phyloP scores from a whole-genome alignment of 2,329 filamentous ascomycete species.

The Penicillium polonicum region DNA sequence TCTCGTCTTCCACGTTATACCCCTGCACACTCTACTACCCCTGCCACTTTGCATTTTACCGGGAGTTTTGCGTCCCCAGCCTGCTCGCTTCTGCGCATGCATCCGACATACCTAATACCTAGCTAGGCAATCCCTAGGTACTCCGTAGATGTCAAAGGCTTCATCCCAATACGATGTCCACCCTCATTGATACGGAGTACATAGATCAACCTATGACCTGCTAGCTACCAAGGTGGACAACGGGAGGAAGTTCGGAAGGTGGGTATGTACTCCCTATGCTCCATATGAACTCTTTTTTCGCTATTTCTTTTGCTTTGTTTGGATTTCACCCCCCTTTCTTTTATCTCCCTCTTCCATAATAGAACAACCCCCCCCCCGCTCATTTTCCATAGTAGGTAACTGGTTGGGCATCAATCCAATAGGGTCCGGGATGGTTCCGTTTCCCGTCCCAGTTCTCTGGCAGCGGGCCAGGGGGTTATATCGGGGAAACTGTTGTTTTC shows the following conservation, averaged over 20 bases:
- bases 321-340: not conserved
- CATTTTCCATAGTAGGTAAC: not conserved
- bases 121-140: not conserved
- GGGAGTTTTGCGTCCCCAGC: not conserved
- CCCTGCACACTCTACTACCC: not conserved
- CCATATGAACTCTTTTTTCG: not conserved
- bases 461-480: conserved; percentile 2
- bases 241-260: conserved; percentile 7
- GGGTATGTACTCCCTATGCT: not conserved
- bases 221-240: conserved; percentile 3
- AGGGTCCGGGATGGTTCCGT: not conserved
- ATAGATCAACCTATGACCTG: conserved; percentile 21
- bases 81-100: not conserved
- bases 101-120: not conserved
- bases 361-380: too few species aligned
- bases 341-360: not conserved
- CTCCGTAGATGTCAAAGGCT: not conserved
- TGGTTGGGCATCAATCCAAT: conserved; percentile 4
- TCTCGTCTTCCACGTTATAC: not conserved
- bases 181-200: conserved; percentile 13
- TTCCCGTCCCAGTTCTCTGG: conserved; percentile 10
- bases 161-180: conserved; percentile 7
- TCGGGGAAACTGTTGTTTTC: not conserved
- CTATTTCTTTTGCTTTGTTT: not conserved
- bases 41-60: not conserved